Evolutionary conservation across 1,284 basidiomycete genomes (phyloP).

Genomic region (Leccinum subspadiceum): DNA sequence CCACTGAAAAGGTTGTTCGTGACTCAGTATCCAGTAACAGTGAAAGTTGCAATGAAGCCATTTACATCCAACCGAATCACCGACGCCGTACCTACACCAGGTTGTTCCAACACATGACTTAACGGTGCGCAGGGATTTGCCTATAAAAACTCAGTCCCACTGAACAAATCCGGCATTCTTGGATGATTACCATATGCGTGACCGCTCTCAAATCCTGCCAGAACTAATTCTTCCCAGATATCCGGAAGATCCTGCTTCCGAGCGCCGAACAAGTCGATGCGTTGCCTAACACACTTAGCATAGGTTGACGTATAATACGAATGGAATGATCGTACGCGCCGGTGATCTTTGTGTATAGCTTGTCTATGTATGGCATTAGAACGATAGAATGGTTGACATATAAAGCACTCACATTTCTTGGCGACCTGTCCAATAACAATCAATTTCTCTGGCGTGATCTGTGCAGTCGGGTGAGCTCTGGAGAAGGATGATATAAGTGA

Average conservation of each 20-base stretch:
- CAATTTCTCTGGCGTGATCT: slow-evolving; percentile 67
- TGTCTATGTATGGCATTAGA: slow-evolving; percentile 28
- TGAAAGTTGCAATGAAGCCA: neutral
- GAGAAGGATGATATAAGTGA: neutral
- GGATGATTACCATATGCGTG: slow-evolving; percentile 68
- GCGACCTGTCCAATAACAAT: slow-evolving; percentile 70
- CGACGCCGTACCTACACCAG: slow-evolving; percentile 77
- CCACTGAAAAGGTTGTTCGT: slow-evolving; percentile 37
- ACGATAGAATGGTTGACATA: neutral
- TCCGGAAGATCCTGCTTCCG: slow-evolving; percentile 72
- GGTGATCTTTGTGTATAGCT: slow-evolving; percentile 70
- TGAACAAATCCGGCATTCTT: neutral
- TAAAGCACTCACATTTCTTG: slow-evolving; percentile 51
- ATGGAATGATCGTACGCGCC: slow-evolving; percentile 32
- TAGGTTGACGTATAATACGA: neutral
- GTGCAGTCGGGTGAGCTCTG: neutral
- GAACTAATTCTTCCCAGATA: slow-evolving; percentile 70
- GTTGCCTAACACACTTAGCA: slow-evolving; percentile 41
- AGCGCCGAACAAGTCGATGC: slow-evolving; percentile 76
- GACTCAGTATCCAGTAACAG: neutral
- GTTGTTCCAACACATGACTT: slow-evolving; percentile 58
- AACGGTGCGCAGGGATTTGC: slow-evolving; percentile 54
- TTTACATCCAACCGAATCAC: slow-evolving; percentile 66
- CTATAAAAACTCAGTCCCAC: slow-evolving; percentile 15
- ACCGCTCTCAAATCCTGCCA: slow-evolving; percentile 73